Base-by-base conservation (phyloP, 768 basidiomycete species). In the Leccinum uliginosum region DNA sequence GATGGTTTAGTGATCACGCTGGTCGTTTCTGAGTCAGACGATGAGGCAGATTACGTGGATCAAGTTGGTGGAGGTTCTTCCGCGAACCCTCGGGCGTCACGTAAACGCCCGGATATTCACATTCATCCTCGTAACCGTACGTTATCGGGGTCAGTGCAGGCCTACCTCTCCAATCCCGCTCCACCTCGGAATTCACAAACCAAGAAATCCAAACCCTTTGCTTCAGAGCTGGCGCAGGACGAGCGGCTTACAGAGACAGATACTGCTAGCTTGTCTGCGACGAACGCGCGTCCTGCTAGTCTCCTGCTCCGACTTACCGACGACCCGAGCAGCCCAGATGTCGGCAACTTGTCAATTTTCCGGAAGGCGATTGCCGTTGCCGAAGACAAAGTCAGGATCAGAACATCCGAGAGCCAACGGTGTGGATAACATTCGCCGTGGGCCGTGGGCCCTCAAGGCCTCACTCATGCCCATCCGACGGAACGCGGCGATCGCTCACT, bases 71-170 rank as follows among this genome's bases (percentile, higher is more conserved):
- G 35, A 38, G 55, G 30, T 57, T 63, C 64, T 60, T 51, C 59
- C 61, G 64, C 62, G 58, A 59, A 58, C 23, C 21, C 56, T 51
- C 56, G 4, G 6, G 6, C 17, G 23, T 59, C 69, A 62, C 67
- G 58, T 65, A 62, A 69, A 40, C 63, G 55, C n/a, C 44, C 32
- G 45, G 54, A 46, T 43, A 26, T 45, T 21, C 19, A 30, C 14
- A 63, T 69, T 40, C 60, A 60, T 49, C 69, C 70, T 43, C 76
- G 77, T 55, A 70, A 75, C 58, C 75, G 73, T 59, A 78, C 70
- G 59, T 71, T 83, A 32, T 69, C 73, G 44, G 76, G 80, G 53
- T 76, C 80, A 14, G 74, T 84, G 4, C 78, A 77, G 40, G 77
- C 78, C 2, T 75, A 83, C 64, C 76, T 84, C 50, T 59, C 62